phyloP scores from a whole-genome alignment of 257 asterid species.

The Nicotiana otophora region DNA sequence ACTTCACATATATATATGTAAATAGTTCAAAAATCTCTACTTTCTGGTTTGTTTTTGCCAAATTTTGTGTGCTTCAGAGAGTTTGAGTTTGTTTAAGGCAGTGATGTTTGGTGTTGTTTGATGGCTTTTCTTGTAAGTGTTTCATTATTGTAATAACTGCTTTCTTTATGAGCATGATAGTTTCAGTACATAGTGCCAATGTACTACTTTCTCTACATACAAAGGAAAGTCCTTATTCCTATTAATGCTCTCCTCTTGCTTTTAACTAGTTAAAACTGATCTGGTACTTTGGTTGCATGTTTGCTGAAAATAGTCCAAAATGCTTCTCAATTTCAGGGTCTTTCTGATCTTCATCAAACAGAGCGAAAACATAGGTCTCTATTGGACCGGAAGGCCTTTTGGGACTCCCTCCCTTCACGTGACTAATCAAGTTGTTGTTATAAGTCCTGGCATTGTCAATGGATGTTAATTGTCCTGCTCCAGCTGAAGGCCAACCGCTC shows the following conservation, averaged over 20 bases:
- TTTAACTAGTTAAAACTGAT: constrained; percentile 15
- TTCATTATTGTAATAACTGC: neutral
- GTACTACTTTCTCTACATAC: neutral
- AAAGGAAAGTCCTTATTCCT: neutral
- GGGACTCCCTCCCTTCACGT: constrained; percentile 22
- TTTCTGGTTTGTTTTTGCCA: neutral
- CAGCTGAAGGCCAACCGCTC: constrained; percentile 40
- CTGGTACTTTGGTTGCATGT: constrained; percentile 22
- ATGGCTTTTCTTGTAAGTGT: neutral
- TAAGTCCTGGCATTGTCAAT: constrained; percentile 26
- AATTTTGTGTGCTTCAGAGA: constrained; percentile 7
- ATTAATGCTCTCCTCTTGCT: neutral
- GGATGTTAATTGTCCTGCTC: constrained; percentile 17
- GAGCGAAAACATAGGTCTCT: constrained; percentile 29
- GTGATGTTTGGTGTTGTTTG: constrained; percentile 7
- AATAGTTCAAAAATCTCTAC: constrained; percentile 1
- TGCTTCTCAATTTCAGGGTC: constrained; percentile 24
- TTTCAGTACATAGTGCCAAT: neutral
- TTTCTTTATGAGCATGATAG: neutral
- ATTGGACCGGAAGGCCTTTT: constrained; percentile 22
- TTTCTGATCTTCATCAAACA: constrained; percentile 32
- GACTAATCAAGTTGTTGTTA: constrained; percentile 18
- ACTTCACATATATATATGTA: constrained; percentile 21
- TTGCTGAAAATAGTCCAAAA: constrained; percentile 21
- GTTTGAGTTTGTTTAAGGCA: constrained; percentile 3